Evolutionary conservation across 257 asterid species (phyloP), one percentile per base, ranked within the genome.

Genomic region (Pogostemon cablin): DNA sequence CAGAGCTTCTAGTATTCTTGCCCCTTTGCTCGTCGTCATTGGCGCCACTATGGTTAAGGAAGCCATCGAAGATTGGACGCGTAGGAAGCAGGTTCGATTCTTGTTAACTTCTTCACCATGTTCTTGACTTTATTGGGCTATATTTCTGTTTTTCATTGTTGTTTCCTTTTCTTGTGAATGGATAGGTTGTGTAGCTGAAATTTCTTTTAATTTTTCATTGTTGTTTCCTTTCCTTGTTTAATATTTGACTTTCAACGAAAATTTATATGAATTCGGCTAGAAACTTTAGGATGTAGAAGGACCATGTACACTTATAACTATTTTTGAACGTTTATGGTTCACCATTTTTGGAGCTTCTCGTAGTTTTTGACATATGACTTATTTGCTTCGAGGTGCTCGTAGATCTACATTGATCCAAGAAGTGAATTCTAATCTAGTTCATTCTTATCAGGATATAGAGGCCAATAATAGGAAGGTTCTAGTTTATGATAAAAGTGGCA

Each of bases 41-140:
- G 99, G 99, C 39, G 98, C 90, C 0, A 93, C 99, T 2, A 89
- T 93, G 96, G 90, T 86, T 17, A 93, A 93, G 80, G 98, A 93
- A 74, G 99, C 90, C 0, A 67, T 91, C 7, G 99, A 93, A 76
- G 99, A 93, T 78, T 93, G 96, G 99, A 89, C 93, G 82, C 96
- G 99, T 11, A 68, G 79, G 82, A 88, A 79, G 74, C 99, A 89
- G 96, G 99, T 91, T 35, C 39, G 17, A 10, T 6, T 56, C 55
- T 37, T 35, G 40, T 56, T 46, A 3, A 4, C 49, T 65, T n/a
- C 39, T 20, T n/a, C 3, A 12, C 0, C 34, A 15, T 46, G 62
- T 67, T 68, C 4, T 53, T 54, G 41, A 5, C 7, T 8, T 69
- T 54, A 9, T 35, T 61, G 49, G 37, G 57, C n/a, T 8, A 38